A percentile compares a stretch with the other conserved stretches of the same genome.
phyloP scores from a whole-genome alignment of 768 basidiomycete species.

The Mrakia gelida region DNA sequence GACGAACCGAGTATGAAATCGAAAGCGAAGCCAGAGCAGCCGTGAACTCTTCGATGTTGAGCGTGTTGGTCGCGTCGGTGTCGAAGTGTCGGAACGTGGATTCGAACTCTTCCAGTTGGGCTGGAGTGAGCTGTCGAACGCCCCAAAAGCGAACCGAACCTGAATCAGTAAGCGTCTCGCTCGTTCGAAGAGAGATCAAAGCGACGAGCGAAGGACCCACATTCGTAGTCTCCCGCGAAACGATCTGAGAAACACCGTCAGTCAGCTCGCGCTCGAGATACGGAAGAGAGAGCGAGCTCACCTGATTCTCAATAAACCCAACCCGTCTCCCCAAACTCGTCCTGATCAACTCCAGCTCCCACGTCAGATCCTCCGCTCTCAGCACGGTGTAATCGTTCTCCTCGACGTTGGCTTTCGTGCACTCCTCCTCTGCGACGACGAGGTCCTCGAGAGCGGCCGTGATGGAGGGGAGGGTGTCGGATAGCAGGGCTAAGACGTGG shows the following conservation, averaged over 20 bases:
- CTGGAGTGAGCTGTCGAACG: conserved; percentile 62
- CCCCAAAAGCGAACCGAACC: not conserved
- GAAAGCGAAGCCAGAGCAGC: conserved; percentile 91
- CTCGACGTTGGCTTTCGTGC: conserved; percentile 82
- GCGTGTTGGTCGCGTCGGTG: conserved; percentile 82
- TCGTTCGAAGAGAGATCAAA: not conserved
- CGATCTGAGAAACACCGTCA: conserved; percentile 58
- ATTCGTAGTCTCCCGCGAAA: conserved; percentile 89
- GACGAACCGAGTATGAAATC: conserved; percentile 66
- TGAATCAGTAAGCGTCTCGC: too few relatives aligned
- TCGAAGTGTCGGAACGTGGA: conserved; percentile 97
- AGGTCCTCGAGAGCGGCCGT: conserved; percentile 54
- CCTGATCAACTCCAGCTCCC: conserved; percentile 76
- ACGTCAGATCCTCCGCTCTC: conserved; percentile 79
- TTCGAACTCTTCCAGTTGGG: conserved; percentile 93
- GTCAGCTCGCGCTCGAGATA: too few relatives aligned
- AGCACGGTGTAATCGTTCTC: conserved; percentile 95
- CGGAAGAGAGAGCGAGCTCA: too few relatives aligned
- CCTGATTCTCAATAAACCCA: conserved; percentile 96
- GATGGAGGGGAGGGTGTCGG: conserved; percentile 66
- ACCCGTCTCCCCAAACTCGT: conserved; percentile 82
- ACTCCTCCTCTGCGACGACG: conserved; percentile 64
- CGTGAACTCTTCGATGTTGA: conserved; percentile 78
- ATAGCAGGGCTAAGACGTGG: conserved; percentile 50
- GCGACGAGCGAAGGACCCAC: not conserved